A percentile compares a stretch with the other conserved stretches of the same genome.
Evolutionary conservation across 73 alveolate species (phyloP).

Genomic region (Paramecium primaurelia): DNA sequence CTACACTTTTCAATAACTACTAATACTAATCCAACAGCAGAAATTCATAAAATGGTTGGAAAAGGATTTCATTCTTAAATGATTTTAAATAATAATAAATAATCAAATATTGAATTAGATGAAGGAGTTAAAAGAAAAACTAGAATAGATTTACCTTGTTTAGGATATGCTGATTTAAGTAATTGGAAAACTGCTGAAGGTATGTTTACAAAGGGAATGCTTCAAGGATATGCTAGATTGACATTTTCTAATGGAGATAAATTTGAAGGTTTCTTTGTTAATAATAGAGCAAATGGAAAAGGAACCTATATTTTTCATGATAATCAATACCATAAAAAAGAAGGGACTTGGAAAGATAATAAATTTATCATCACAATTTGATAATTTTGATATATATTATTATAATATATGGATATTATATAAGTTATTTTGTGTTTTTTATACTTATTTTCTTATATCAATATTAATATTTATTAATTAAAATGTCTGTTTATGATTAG

Average conservation of each 20-base stretch:
- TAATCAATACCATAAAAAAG: neutral
- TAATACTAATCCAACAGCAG: neutral
- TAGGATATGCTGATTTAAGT: neutral
- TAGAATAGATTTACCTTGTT: neutral
- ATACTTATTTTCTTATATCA: neutral
- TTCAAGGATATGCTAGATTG: neutral
- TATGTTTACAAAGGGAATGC: neutral
- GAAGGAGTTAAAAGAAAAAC: neutral
- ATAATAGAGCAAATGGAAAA: neutral
- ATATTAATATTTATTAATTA: neutral
- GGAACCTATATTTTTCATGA: neutral
- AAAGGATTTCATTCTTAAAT: neutral
- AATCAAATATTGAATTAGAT: neutral
- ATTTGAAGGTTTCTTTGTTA: neutral
- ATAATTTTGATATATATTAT: neutral
- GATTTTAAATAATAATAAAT: neutral
- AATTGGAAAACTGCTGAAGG: slow-evolving; percentile 21
- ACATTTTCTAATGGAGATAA: neutral
- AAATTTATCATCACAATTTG: neutral
- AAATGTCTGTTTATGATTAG: neutral
- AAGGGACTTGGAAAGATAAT: neutral
- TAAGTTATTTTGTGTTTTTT: neutral
- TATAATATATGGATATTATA: neutral
- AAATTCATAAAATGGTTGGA: neutral
- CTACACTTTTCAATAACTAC: neutral